Evolutionary conservation across 805 yeast genomes (phyloP).

Genomic region (Candida ponderosae): DNA sequence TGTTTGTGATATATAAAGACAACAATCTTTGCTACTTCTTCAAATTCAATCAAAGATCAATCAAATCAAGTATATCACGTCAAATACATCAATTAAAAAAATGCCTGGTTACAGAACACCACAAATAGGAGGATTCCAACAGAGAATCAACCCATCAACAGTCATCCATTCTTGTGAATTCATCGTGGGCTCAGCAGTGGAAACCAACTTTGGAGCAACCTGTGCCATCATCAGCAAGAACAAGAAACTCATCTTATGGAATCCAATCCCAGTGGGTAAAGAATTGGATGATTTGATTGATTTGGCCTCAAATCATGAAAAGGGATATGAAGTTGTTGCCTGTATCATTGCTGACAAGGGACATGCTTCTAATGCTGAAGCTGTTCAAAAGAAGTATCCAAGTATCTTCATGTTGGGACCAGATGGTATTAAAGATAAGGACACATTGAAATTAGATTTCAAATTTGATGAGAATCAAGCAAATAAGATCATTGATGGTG

Average conservation of each 20-base stretch:
- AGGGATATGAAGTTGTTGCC: slow-evolving; percentile 33
- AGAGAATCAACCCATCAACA: slow-evolving; percentile 23
- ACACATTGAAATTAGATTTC: slow-evolving; percentile 31
- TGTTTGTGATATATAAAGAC: no score
- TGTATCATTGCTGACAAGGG: slow-evolving; percentile 56
- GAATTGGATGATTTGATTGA: slow-evolving; percentile 34
- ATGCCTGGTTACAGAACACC: slow-evolving; percentile 27
- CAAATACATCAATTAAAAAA: no score
- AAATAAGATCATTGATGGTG: slow-evolving; percentile 24
- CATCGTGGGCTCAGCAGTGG: slow-evolving; percentile 18
- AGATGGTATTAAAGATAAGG: slow-evolving; percentile 27
- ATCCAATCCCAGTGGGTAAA: slow-evolving; percentile 48
- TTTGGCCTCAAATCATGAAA: slow-evolving; percentile 24
- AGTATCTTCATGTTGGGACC: slow-evolving; percentile 45
- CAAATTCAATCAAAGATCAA: no score
- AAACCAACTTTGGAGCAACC: slow-evolving; percentile 30
- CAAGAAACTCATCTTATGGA: slow-evolving; percentile 39
- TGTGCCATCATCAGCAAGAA: slow-evolving; percentile 26
- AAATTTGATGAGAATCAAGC: slow-evolving; percentile 26
- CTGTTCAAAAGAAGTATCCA: slow-evolving; percentile 44
- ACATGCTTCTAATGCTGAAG: slow-evolving; percentile 55
- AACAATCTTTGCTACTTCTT: no score
- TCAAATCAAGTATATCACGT: no score
- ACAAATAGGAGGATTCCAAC: slow-evolving; percentile 31
- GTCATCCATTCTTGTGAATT: slow-evolving; percentile 29